Base-by-base conservation (phyloP, 192 early-diverging fungal genomes). In the Coemansia sp. region DNA sequence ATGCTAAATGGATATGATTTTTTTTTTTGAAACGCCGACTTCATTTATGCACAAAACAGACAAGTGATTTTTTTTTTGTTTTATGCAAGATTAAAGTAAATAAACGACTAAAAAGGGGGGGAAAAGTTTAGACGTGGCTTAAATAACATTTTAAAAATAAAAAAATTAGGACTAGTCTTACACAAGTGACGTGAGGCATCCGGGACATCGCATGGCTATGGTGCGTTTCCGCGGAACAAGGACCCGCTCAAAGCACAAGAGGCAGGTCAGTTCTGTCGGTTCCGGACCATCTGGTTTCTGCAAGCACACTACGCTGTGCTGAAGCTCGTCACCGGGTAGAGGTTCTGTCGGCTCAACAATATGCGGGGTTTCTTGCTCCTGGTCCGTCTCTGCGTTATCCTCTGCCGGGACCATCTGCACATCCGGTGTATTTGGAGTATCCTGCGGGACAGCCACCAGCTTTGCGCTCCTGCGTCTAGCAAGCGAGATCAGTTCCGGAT, bases 241-340 rank as follows among this genome's bases (percentile, higher is more conserved):
- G 8, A 76, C 73, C 32, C 60, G 67, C 51, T 81, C 79, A 65
- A 81, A 81, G 61, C 79, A 81, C 37, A 81, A 38, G 12, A 76
- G 18, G n/a, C 79, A 81, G 20, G 45, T 48, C 45, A 48, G 45
- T 15, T 48, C 45, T 3, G 12, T 12, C 8, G 45, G 45, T 12
- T 48, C 45, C 45, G 45, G 45, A 15, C 45, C 45, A 8, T 3
- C 4, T 12, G 45, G 45, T 4, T 48, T 48, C 11, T 48, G 45
- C 45, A 48, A 15, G 17, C 8, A 48, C 8, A 8, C 3, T 15
- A 12, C 14, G 45, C 45, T 48, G 3, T 15, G 45, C 8, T 15
- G 45, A 3, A 8, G 45, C 14, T 34, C 8, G 33, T 34, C 32
- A 12, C 18, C 33, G 33, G 22, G 22, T 0, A 28, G 22, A 28